These are phyloP conservation scores for Paxillus rubicundulus DNA, from an alignment of 768 basidiomycete genomes.

Conservation along the genomic window DNA sequence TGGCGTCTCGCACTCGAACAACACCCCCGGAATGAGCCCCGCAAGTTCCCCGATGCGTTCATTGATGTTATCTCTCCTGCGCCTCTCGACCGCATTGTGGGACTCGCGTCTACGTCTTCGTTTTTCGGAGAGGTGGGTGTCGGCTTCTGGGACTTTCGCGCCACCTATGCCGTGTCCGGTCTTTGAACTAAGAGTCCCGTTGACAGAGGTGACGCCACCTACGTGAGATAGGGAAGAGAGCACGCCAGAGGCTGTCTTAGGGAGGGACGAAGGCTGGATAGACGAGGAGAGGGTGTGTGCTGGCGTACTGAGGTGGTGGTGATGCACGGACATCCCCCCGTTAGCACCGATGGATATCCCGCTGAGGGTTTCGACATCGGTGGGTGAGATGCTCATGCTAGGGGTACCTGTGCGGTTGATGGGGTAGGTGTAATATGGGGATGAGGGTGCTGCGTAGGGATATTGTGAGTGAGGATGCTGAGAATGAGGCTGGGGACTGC, in stretches of 20 bases:
- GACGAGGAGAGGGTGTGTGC: constrained; percentile 12
- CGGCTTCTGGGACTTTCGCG: constrained; percentile 17
- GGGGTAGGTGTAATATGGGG: constrained; percentile 28
- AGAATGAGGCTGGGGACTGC: background rate
- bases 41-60: constrained; percentile 92
- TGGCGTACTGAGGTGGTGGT: constrained; percentile 20
- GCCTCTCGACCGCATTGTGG: constrained; percentile 89
- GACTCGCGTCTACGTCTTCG: constrained; percentile 76
- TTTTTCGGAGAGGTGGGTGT: constrained; percentile 69
- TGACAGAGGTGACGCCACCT: background rate
- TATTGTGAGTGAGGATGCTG: constrained; percentile 27
- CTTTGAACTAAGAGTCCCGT: constrained; percentile 3
- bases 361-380: constrained; percentile 24
- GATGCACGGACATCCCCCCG: background rate
- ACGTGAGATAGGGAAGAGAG: background rate
- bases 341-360: constrained; percentile 14
- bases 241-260: background rate
- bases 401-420: constrained; percentile 14
- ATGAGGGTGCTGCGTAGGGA: constrained; percentile 30
- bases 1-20: constrained; percentile 58
- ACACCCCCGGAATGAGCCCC: constrained; percentile 81
- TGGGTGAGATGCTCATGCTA: constrained; percentile 26
- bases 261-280: constrained; percentile 6
- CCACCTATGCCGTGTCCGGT: constrained; percentile 1
- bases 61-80: constrained; percentile 90